Evolutionary conservation across 768 basidiomycete species (phyloP).

Genomic region (Strobilomyces dryophilus): DNA sequence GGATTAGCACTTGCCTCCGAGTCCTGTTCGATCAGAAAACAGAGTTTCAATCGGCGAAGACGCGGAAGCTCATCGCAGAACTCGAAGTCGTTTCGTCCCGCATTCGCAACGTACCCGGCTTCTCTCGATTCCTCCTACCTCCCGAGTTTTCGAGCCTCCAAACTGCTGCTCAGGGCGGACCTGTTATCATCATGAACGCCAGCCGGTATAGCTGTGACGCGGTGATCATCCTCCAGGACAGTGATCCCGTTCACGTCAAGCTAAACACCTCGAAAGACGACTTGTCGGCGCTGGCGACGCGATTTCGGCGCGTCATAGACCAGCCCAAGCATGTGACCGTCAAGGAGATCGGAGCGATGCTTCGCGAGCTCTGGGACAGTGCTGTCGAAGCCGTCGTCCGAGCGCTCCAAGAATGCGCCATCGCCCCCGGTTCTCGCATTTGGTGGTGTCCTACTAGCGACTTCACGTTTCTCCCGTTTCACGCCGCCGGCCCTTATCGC

Average conservation of each 20-base stretch:
- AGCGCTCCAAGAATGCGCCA: not conserved
- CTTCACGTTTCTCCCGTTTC: not conserved
- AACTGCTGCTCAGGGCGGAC: not conserved
- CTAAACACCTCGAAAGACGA: not conserved
- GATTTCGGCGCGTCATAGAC: not conserved
- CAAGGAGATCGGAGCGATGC: not conserved
- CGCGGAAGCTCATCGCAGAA: not conserved
- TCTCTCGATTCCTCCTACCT: not conserved
- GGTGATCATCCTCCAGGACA: not conserved
- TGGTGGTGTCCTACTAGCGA: slow-evolving; percentile 1
- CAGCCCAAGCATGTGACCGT: not conserved
- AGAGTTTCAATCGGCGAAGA: not conserved
- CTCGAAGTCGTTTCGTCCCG: not conserved
- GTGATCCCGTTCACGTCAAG: not conserved
- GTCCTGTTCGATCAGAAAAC: not conserved
- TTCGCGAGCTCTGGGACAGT: not conserved
- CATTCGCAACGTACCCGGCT: not conserved
- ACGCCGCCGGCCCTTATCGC: not conserved
- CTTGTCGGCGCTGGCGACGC: not conserved
- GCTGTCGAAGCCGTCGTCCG: not conserved
- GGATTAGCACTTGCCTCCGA: not conserved
- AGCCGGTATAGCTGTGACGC: not conserved
- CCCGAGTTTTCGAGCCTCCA: not conserved
- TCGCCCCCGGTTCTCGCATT: not conserved
- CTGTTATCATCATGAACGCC: not conserved